Evolutionary conservation across 2,329 filamentous ascomycete species (phyloP), one percentile per base, ranked within the genome.

Genomic region (Cordyceps farinosa): DNA sequence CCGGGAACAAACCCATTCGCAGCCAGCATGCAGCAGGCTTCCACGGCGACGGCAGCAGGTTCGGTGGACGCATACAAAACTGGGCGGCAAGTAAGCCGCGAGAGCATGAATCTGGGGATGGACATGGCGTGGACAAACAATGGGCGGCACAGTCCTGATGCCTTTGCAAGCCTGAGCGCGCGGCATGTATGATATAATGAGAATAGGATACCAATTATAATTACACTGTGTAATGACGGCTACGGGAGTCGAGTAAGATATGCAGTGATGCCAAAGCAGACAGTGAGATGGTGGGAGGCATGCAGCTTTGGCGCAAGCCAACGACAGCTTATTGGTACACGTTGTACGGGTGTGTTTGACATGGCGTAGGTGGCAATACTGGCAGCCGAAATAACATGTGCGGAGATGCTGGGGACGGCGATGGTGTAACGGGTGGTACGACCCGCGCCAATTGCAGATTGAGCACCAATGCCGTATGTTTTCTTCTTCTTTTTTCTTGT

Each of bases 101-200:
- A 92, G 71, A 92, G 90, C 73, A 85, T 91, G 73, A 85, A 80
- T 62, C 81, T 87, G 67, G 84, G 89, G 47, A 80, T 86, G 73
- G 85, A 85, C 62, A 83, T 87, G 79, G 82, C 84, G 52, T 87
- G 84, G 84, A 81, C 80, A 69, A 88, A 87, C 69, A 88, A 87
- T 68, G 90, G 90, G 10, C 80, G 90, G 48, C 90, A 92, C 71
- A 92, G 89, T 69, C 90, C 90, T 3, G 90, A 93, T 74, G 90
- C 90, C 15, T 93, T 92, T 80, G 86, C 90, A 2, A 90, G 88
- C 57, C 78, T 93, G 66, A 91, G 89, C 70, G 86, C 89, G 59
- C 79, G 83, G 67, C 82, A 84, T 70, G 76, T 73, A 70, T 81
- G 69, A 76, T 71, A 62, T 73, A 67, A 76, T 65, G 64, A 67